Percentiles rank a stretch among this genome's conserved stretches.
Evolutionary conservation across 176 grass and related monocot genomes (phyloP).

Genomic region (Triticum turgidum): DNA sequence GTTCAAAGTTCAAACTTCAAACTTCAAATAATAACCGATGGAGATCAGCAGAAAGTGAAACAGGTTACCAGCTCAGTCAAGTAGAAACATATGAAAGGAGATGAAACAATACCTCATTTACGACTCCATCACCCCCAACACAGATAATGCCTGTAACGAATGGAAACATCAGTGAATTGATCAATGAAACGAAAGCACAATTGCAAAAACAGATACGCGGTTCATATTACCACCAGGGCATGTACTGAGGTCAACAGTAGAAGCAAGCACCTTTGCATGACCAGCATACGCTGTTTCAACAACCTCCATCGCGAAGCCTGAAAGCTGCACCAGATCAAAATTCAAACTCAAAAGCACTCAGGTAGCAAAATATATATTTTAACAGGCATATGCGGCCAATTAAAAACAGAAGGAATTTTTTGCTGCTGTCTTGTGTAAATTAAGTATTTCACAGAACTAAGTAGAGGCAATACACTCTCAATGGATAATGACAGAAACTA

Average conservation of each 20-base stretch:
- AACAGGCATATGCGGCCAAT: neutral
- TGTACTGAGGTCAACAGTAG: slow-evolving; percentile 62
- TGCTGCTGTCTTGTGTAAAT: neutral
- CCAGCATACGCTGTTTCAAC: slow-evolving; percentile 81
- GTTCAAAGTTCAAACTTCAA: neutral
- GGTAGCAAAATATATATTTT: slow-evolving; percentile 26
- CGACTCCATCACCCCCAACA: slow-evolving; percentile 89
- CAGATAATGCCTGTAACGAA: slow-evolving; percentile 71
- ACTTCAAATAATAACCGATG: neutral
- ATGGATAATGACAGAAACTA: slow-evolving; percentile 7
- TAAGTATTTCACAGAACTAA: slow-evolving; percentile 13
- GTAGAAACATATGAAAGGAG: slow-evolving; percentile 19
- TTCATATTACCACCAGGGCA: slow-evolving; percentile 68
- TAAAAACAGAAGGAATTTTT: neutral
- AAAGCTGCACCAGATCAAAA: slow-evolving; percentile 74
- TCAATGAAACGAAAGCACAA: neutral
- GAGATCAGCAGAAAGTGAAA: slow-evolving; percentile 7
- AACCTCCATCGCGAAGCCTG: slow-evolving; percentile 88
- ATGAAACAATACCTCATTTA: slow-evolving; percentile 89
- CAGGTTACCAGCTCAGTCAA: neutral
- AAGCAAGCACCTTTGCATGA: slow-evolving; percentile 83
- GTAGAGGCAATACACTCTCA: neutral
- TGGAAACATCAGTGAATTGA: neutral
- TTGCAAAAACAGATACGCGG: slow-evolving; percentile 11
- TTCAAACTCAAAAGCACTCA: slow-evolving; percentile 46